phyloP scores from a whole-genome alignment of 257 asterid genomes.

The Scutellaria barbata region DNA sequence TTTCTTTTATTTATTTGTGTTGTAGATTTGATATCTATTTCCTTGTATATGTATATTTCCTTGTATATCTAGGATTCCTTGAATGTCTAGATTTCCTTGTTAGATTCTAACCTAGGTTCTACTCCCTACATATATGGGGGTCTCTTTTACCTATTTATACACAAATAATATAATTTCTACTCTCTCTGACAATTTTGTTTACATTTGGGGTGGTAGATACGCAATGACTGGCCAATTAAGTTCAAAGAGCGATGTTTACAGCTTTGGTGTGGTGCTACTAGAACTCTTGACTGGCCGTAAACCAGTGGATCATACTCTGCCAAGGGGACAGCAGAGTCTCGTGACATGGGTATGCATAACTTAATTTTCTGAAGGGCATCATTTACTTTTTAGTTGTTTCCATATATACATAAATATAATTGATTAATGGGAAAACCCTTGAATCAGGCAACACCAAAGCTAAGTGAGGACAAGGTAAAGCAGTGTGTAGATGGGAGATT shows the following conservation, averaged over 20 bases:
- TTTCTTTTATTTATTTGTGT: neutral
- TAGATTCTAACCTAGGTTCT: no score
- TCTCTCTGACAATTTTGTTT: no score
- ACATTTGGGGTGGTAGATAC: slow-evolving; percentile 47
- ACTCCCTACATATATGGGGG: no score
- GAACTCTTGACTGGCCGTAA: slow-evolving; percentile 82
- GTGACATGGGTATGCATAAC: slow-evolving; percentile 70
- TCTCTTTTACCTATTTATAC: no score
- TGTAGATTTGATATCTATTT: no score
- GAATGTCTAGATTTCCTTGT: no score
- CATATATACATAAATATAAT: neutral
- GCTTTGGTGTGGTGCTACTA: slow-evolving; percentile 81
- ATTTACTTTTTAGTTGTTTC: slow-evolving; percentile 1
- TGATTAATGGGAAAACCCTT: slow-evolving; percentile 25
- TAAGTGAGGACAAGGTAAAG: slow-evolving; percentile 74
- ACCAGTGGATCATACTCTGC: slow-evolving; percentile 79
- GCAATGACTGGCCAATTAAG: slow-evolving; percentile 91
- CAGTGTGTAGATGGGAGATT: slow-evolving; percentile 74
- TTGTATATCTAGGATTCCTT: no score
- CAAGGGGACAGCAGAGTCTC: slow-evolving; percentile 82
- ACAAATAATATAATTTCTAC: no score
- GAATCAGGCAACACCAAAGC: slow-evolving; percentile 77
- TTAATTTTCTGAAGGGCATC: neutral
- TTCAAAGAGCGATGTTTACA: slow-evolving; percentile 77
- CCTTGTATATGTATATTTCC: no score